phyloP scores from a whole-genome alignment of 108 stramenopile genomes.

The Mayamaea pseudoterrestris region DNA sequence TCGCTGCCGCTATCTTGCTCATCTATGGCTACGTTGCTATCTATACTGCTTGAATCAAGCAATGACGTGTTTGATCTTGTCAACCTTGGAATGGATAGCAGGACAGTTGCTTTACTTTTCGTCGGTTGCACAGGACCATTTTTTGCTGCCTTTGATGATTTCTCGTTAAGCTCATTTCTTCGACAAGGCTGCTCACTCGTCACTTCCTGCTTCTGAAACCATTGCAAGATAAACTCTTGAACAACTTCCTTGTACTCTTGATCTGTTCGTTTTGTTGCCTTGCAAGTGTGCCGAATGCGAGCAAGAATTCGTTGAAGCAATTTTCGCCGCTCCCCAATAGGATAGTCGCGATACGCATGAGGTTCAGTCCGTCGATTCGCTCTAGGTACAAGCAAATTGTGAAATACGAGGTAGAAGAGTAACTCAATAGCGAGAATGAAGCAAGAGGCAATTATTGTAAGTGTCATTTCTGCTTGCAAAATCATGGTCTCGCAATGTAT shows the following conservation, averaged over 20 bases:
- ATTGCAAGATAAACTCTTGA: conserved; percentile 11
- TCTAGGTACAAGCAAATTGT: conserved; percentile 13
- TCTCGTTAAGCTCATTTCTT: background rate
- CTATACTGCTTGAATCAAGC: background rate
- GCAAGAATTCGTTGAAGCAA: conserved; percentile 25
- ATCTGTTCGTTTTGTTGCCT: conserved; percentile 2
- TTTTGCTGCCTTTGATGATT: background rate
- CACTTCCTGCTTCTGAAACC: conserved; percentile 14
- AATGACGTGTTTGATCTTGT: background rate
- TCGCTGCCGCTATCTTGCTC: background rate
- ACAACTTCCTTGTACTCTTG: conserved; percentile 3
- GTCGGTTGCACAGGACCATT: background rate
- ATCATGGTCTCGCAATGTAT: too few relatives aligned
- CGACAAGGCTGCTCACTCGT: conserved; percentile 4
- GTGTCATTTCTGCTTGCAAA: too few relatives aligned
- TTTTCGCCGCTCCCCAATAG: conserved; percentile 10
- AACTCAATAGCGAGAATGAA: conserved; percentile 7
- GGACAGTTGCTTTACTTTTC: background rate
- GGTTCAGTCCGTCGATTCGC: conserved; percentile 12
- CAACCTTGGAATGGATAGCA: background rate
- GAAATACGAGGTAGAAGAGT: conserved; percentile 11
- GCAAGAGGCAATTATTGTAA: too few relatives aligned
- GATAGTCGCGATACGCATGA: conserved; percentile 21
- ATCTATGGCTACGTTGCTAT: background rate
- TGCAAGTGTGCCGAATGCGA: conserved; percentile 25